A percentile compares a stretch with the other conserved stretches of the same genome.
These are phyloP conservation scores for Chytridium lagenaria DNA, from an alignment of 371 early-diverging fungal species.

Conservation along the genomic window DNA sequence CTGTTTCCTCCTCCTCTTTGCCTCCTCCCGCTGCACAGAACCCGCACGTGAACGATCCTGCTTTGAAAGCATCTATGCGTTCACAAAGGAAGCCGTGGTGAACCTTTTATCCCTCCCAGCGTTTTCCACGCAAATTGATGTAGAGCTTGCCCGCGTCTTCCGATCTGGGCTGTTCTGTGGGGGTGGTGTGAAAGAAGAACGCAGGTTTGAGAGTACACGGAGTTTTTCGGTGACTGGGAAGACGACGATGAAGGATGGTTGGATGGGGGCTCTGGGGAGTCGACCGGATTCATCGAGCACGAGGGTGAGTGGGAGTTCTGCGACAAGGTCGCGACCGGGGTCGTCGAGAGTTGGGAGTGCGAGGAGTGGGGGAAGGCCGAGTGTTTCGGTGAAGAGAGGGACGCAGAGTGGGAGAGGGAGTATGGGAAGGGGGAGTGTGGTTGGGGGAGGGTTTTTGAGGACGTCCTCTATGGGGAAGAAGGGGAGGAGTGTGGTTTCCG, in stretches of 20 bases:
- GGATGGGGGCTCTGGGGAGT: not conserved
- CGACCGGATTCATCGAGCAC: constrained; percentile 1
- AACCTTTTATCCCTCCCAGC: constrained; percentile 27
- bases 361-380: not conserved
- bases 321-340: not conserved
- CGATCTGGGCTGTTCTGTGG: constrained; percentile 43
- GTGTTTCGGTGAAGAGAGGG: not conserved
- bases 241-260: not conserved
- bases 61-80: constrained; percentile 51
- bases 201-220: too few species aligned
- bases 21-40: constrained; percentile 30
- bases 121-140: constrained; percentile 32
- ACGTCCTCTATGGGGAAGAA: too few species aligned
- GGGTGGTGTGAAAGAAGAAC: not conserved
- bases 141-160: constrained; percentile 51
- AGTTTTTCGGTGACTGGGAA: too few species aligned
- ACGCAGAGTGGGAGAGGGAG: not conserved
- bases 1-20: constrained; percentile 49
- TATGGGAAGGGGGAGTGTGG: too few species aligned
- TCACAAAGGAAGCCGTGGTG: constrained; percentile 38
- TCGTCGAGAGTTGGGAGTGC: not conserved
- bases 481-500: too few species aligned
- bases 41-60: constrained; percentile 48
- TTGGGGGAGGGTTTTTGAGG: too few species aligned
- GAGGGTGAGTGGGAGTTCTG: constrained; percentile 14